These are phyloP conservation scores for Collybia mongolica DNA, from an alignment of 768 basidiomycete species.

Conservation along the genomic window DNA sequence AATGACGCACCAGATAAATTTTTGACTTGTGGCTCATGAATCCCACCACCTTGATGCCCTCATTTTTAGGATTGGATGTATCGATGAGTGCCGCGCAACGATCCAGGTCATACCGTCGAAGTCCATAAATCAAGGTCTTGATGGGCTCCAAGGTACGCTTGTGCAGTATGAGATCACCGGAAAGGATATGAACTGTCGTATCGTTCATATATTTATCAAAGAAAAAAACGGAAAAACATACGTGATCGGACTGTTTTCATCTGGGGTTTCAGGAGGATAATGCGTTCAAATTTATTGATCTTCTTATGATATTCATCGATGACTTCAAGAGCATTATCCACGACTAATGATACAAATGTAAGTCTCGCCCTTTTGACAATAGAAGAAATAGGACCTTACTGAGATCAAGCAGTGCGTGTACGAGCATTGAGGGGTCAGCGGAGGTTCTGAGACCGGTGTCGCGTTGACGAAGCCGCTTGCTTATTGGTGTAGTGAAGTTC, in stretches of 20 bases:
- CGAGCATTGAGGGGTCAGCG: conserved; percentile 66
- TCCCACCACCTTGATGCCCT: conserved; percentile 43
- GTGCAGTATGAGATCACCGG: conserved; percentile 71
- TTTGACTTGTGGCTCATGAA: conserved; percentile 70
- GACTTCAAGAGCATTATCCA: conserved; percentile 66
- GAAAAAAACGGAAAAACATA: conserved; percentile 28
- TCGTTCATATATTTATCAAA: background rate
- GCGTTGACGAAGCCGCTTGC: conserved; percentile 48
- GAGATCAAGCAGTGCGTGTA: conserved; percentile 67
- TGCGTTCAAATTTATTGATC: conserved; percentile 59
- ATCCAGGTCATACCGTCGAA: conserved; percentile 70
- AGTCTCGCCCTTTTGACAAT: background rate
- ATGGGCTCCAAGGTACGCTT: conserved; percentile 75
- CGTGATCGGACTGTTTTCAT: conserved; percentile 60
- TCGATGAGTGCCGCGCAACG: conserved; percentile 59
- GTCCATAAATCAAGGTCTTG: conserved; percentile 64
- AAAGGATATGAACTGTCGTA: conserved; percentile 68
- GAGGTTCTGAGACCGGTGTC: conserved; percentile 63
- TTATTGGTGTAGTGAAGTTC: conserved; percentile 54
- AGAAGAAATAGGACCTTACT: conserved; percentile 25
- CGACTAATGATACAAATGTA: conserved; percentile 37
- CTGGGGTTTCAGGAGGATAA: conserved; percentile 57
- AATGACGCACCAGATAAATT: conserved; percentile 54
- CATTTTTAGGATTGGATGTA: conserved; percentile 34
- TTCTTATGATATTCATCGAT: conserved; percentile 67